Evolutionary conservation across 2,329 filamentous ascomycete species (phyloP).

Genomic region (Capronia coronata): DNA sequence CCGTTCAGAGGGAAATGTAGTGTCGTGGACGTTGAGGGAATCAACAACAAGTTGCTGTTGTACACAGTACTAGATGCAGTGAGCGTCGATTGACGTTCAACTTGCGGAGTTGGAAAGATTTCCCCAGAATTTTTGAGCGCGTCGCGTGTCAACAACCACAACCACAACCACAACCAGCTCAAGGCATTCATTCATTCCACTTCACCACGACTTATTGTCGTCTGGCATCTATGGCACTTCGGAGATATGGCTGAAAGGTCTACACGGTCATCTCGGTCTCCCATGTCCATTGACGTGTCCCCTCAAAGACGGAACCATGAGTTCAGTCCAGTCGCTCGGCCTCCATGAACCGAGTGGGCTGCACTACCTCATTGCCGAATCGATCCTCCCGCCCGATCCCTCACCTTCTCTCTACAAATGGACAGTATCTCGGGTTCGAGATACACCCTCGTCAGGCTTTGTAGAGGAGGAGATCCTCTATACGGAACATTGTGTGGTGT

Average conservation of each 20-base stretch:
- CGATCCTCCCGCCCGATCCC: constrained; percentile 64
- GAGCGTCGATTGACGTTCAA: too few species aligned
- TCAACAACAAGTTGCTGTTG: background rate
- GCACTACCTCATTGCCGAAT: constrained; percentile 73
- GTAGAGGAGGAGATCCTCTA: constrained; percentile 74
- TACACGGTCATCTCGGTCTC: background rate
- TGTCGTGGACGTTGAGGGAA: background rate
- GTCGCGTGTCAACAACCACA: constrained; percentile 4
- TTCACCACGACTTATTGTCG: background rate
- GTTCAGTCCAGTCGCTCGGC: constrained; percentile 81
- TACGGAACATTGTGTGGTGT: constrained; percentile 71
- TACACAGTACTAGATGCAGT: too few species aligned
- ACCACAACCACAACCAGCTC: too few species aligned
- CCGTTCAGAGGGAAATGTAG: background rate
- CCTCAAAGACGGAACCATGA: constrained; percentile 53
- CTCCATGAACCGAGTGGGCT: constrained; percentile 82
- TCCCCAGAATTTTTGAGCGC: constrained; percentile 6
- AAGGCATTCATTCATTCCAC: background rate
- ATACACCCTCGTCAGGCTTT: constrained; percentile 37
- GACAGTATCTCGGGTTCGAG: constrained; percentile 41
- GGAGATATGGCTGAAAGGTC: constrained; percentile 9
- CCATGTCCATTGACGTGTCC: constrained; percentile 15
- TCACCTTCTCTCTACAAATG: constrained; percentile 64
- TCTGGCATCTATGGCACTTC: constrained; percentile 3
- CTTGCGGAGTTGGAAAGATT: background rate